Evolutionary conservation across 805 yeast species (phyloP), one percentile per base, ranked within the genome.

Genomic region (Sungouiella blattae): DNA sequence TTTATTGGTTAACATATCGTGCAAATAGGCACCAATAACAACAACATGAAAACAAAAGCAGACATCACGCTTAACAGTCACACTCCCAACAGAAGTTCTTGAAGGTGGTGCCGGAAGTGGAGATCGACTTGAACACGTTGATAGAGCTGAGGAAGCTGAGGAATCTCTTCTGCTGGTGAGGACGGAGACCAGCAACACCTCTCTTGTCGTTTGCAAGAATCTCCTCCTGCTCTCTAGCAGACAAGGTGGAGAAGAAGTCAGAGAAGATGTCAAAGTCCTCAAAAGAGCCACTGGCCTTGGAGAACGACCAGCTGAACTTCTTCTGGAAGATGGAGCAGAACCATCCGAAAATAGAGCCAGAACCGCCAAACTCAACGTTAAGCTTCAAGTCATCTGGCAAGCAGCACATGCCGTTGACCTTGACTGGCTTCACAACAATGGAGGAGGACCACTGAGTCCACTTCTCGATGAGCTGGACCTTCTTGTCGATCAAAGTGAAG

Each of bases 371-470:
- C 23, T 20, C 9, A 6, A 20, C 9, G 23, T 20, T 20, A 20
- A 20, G 23, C 6, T 6, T 9, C 23, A 20, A 20, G 9, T 9
- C 23, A 6, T 20, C 23, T 20, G 23, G 23, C 23, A 20, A 20
- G 9, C 23, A 20, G 9, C 23, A 20, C 23, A 7, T 7, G 9
- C 23, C 23, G 23, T 27, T 18, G 8, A 16, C 17, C 29, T 17
- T 17, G 11, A 32, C 39, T 1, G 39, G 36, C 26, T 29, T 36
- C 5, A 36, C 36, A 8, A 17, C 13, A 18, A 36, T 36, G 11
- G 32, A 12, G 7, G 39, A 27, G 18, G 29, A 22, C 39, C 39
- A 36, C 26, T 32, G 31, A 14, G 22, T 18, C 39, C 39, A 36
- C 3, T n/a, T n/a, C 8, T n/a, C 6, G 8, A 36, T 36, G 5